These are phyloP conservation scores for Carnegiea gigantea DNA, from an alignment of 179 eudicot species.

Conservation along the genomic window DNA sequence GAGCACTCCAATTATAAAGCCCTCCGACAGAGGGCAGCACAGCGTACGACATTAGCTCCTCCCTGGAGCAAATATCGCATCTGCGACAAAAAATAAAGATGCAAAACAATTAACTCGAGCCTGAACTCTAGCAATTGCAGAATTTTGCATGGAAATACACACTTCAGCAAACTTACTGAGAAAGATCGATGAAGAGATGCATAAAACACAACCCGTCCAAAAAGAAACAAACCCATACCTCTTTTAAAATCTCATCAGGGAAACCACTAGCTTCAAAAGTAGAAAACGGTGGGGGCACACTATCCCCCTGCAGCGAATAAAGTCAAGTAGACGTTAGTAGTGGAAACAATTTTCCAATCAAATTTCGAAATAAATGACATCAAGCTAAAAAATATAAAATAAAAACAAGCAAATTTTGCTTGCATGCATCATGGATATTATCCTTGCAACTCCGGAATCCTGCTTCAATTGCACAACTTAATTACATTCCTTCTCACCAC, in stretches of 20 bases:
- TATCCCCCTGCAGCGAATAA: constrained; percentile 54
- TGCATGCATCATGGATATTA: background rate
- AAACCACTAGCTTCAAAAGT: constrained; percentile 86
- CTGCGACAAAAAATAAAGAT: constrained; percentile 80
- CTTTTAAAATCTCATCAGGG: constrained; percentile 76
- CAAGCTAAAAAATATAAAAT: background rate
- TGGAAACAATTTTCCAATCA: background rate
- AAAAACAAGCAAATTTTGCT: background rate
- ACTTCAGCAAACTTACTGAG: constrained; percentile 33
- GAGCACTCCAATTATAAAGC: constrained; percentile 59
- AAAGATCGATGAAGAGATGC: constrained; percentile 21
- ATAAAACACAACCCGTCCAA: constrained; percentile 19
- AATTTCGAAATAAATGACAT: background rate
- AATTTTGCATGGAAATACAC: constrained; percentile 35
- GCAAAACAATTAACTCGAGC: constrained; percentile 56
- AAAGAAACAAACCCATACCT: constrained; percentile 56
- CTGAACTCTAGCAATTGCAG: constrained; percentile 49
- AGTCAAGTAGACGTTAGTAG: constrained; percentile 15
- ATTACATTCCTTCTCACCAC: background rate
- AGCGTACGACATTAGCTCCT: constrained; percentile 99
- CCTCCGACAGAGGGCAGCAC: constrained; percentile 76
- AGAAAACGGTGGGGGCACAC: constrained; percentile 75
- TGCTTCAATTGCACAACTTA: background rate
- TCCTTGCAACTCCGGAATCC: background rate
- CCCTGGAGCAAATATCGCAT: constrained; percentile 99